Base-by-base conservation (phyloP, 148 eudicot species). In the Nepenthes gracilis region DNA sequence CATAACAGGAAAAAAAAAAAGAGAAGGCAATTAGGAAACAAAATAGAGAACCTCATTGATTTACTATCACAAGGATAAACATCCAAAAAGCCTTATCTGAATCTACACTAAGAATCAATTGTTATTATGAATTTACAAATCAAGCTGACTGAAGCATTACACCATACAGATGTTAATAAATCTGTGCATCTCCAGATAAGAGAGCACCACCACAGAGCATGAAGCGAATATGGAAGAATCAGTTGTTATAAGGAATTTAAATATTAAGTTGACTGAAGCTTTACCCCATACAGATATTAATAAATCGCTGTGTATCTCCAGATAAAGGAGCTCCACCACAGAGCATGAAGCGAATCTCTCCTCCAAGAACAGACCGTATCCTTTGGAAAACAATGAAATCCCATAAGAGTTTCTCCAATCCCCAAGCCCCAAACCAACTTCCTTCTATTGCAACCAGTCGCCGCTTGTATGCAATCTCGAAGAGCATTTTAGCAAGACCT, bases 181-280 rank as follows among this genome's bases (percentile, higher is more conserved):
- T 62, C 94, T 92, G 98, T 12, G 96, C 75, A 64, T 88, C 96
- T 61, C 81, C 88, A 50, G 96, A 85, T 73, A 92, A 78, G 63
- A 96, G 98, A 69, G 98, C 98, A 59, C 96, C 98, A 71, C 98
- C 98, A 62, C 96, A 92, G 13, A 92, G 88, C 96, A 92, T 92
- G 66, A 84, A 84, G 43, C 94, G 93, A 55, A 88, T 84, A 23
- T 23, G 23, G 23, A 23, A 23, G 23, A 23, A 23, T 23, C 23
- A 23, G 23, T 23, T n/a, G 6, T 10, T 49, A n/a, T 14, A 36
- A 52, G 43, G 23, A 62, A 47, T 6, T n/a, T 36, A 38, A 35
- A 35, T 2, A 53, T 15, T 36, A 40, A 40, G 12, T 9, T 50
- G 33, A 59, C 60, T 62, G 62, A 68, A 64, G 55, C 57, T 55